Evolutionary conservation across 140 eudicot genomes (phyloP).

Genomic region (Anethum foeniculum): DNA sequence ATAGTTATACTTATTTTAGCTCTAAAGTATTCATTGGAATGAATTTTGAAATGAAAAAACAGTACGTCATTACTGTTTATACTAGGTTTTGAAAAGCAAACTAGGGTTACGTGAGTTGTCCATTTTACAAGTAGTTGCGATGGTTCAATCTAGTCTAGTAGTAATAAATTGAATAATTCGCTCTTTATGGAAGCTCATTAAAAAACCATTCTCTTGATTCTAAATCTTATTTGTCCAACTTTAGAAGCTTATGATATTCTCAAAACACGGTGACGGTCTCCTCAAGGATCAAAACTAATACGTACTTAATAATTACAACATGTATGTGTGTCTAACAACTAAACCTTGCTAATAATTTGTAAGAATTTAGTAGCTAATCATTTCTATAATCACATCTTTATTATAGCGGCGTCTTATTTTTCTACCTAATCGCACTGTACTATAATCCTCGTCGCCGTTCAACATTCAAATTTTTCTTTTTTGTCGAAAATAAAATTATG

Average conservation of each 20-base stretch:
- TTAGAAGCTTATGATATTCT: background rate
- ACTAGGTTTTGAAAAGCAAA: background rate
- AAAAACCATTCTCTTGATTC: background rate
- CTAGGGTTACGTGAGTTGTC: slow-evolving; percentile 6
- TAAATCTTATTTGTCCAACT: background rate
- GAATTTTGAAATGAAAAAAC: background rate
- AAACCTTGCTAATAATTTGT: background rate
- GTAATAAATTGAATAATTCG: background rate
- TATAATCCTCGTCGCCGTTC: background rate
- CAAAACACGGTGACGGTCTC: background rate
- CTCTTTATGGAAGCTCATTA: background rate
- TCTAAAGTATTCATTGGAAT: too few relatives aligned
- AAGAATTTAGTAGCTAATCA: background rate
- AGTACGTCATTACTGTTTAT: background rate
- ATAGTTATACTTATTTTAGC: too few relatives aligned
- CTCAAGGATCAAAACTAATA: background rate
- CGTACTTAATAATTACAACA: background rate
- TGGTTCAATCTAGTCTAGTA: background rate
- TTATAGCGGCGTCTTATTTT: too few relatives aligned
- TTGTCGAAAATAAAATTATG: background rate
- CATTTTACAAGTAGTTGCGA: background rate
- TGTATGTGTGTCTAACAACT: background rate
- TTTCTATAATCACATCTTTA: background rate
- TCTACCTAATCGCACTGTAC: background rate
- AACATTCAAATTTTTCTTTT: background rate